A percentile compares a stretch with the other conserved stretches of the same genome.
Conservation (phyloP, 208 protist genomes). For the Wallacemonas rigidus region DNA sequence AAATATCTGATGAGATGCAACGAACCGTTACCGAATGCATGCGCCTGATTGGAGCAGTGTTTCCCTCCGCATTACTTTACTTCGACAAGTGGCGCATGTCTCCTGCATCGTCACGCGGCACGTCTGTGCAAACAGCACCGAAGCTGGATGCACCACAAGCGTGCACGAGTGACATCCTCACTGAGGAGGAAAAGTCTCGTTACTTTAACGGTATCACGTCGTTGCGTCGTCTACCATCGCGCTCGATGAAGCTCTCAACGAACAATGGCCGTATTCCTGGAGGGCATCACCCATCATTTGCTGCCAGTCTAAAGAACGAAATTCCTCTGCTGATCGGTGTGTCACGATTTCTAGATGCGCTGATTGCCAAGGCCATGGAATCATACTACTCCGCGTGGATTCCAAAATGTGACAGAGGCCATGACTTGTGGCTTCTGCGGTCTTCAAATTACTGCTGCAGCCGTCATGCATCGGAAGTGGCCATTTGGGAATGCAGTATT, state of each 20-base stretch:
- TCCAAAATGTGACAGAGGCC: conserved; percentile 64
- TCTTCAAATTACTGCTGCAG: conserved; percentile 52
- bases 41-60: conserved; percentile 27
- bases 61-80: conserved; percentile 27
- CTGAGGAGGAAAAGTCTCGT: conserved; percentile 29
- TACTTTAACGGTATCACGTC: conserved; percentile 29
- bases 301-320: conserved; percentile 55
- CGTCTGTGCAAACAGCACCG: neutral
- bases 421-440: conserved; percentile 68
- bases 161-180: neutral
- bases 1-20: conserved; percentile 17
- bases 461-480: conserved; percentile 51
- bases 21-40: conserved; percentile 5
- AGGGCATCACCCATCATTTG: conserved; percentile 23
- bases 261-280: conserved; percentile 42
- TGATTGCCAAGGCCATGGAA: conserved; percentile 42
- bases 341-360: conserved; percentile 50
- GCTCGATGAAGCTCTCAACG: conserved; percentile 39
- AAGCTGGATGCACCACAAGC: neutral
- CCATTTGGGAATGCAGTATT: conserved; percentile 79
- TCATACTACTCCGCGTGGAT: conserved; percentile 59
- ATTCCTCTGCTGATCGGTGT: conserved; percentile 56
- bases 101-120: too few species aligned
- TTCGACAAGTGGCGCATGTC: conserved; percentile 32
- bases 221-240: conserved; percentile 5